A percentile compares a stretch with the other conserved stretches of the same genome.
These are phyloP conservation scores for Neurospora tetrasperma DNA, from an alignment of 495 filamentous ascomycete genomes.

Conservation along the genomic window DNA sequence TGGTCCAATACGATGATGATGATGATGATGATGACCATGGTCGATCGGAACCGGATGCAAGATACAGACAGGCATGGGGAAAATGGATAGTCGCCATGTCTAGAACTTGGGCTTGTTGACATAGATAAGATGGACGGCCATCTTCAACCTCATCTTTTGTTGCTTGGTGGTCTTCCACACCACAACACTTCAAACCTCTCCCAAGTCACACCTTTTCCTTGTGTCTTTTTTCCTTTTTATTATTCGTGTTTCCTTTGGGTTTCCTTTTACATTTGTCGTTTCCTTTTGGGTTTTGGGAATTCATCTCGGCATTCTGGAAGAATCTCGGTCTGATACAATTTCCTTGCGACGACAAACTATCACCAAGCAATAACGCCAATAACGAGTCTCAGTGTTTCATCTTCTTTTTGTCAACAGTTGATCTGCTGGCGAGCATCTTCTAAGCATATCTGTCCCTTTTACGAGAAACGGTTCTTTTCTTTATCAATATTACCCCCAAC, in stretches of 20 bases:
- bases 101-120: background rate
- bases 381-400: background rate
- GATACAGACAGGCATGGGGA: background rate
- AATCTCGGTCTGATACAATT: conserved; percentile 9
- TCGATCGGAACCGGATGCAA: background rate
- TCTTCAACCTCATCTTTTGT: background rate
- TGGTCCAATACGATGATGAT: background rate
- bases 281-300: conserved; percentile 5
- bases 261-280: conserved; percentile 12
- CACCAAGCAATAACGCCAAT: background rate
- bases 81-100: background rate
- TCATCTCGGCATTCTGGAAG: conserved; percentile 13
- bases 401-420: conserved; percentile 20
- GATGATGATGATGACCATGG: background rate
- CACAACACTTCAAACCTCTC: conserved; percentile 2
- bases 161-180: background rate
- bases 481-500: background rate
- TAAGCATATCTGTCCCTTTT: background rate
- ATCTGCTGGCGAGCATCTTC: conserved; percentile 9
- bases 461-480: background rate
- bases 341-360: conserved; percentile 3
- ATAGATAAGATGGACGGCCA: background rate
- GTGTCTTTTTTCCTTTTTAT: conserved; percentile 14
- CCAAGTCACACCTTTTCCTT: conserved; percentile 11
- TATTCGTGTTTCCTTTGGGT: conserved; percentile 4